Conservation (phyloP, 164 flowering plant genomes). For the Protea cynaroides region DNA sequence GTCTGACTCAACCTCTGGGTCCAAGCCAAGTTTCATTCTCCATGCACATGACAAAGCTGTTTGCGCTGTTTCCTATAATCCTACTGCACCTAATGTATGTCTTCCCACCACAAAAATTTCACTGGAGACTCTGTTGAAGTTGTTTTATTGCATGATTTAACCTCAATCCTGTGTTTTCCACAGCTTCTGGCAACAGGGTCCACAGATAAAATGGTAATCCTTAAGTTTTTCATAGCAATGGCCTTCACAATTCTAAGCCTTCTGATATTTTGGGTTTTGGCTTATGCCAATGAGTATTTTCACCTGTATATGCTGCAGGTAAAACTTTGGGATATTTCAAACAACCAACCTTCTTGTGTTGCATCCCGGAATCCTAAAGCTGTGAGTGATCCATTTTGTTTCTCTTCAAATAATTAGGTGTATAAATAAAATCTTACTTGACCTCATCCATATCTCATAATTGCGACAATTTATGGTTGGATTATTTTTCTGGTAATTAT, state of each 20-base stretch:
- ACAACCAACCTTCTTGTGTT: slow-evolving; percentile 72
- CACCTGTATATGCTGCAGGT: slow-evolving; percentile 38
- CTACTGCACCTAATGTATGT: slow-evolving; percentile 57
- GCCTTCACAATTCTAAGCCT: not conserved
- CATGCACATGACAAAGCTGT: slow-evolving; percentile 98
- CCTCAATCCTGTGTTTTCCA: not conserved
- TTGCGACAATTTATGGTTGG: too few relatives aligned
- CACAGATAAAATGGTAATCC: slow-evolving; percentile 65
- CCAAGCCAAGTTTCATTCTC: slow-evolving; percentile 66
- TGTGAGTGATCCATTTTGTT: slow-evolving; percentile 33
- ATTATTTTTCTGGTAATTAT: too few relatives aligned
- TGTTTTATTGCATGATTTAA: not conserved
- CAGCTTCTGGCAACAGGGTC: slow-evolving; percentile 96
- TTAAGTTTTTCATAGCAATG: not conserved
- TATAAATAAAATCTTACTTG: too few relatives aligned
- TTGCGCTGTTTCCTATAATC: slow-evolving; percentile 61
- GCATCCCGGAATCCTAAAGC: slow-evolving; percentile 70
- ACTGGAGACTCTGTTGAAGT: not conserved
- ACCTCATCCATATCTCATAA: too few relatives aligned
- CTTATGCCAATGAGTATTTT: not conserved
- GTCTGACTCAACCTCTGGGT: slow-evolving; percentile 40
- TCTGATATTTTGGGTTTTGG: not conserved
- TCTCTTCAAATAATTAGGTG: too few relatives aligned
- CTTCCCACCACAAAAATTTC: not conserved
- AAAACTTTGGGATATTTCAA: slow-evolving; percentile 85